These are phyloP conservation scores for Microthyrium microscopicum DNA, from an alignment of 2,329 filamentous ascomycete genomes.

Conservation along the genomic window DNA sequence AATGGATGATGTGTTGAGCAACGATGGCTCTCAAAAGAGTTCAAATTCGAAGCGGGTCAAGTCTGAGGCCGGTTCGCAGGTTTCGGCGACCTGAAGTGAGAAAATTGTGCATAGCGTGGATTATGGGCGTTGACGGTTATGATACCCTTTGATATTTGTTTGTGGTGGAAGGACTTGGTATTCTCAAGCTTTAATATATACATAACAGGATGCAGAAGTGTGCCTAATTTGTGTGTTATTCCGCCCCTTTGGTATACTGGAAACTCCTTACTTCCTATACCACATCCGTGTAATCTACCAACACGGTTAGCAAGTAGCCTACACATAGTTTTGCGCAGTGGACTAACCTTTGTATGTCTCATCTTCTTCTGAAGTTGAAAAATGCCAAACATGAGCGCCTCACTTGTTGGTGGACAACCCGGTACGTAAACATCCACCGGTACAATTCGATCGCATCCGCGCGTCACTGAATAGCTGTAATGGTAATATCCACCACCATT, in stretches of 20 bases:
- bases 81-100: too few species aligned
- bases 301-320: background rate
- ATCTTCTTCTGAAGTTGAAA: constrained; percentile 71
- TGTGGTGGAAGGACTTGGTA: too few species aligned
- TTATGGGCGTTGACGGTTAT: too few species aligned
- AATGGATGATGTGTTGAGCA: background rate
- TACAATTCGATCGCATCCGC: constrained; percentile 65
- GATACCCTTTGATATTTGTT: too few species aligned
- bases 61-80: too few species aligned
- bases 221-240: too few species aligned
- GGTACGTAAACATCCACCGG: constrained; percentile 73
- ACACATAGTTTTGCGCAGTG: too few species aligned
- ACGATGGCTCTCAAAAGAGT: background rate
- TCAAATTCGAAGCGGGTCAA: too few species aligned
- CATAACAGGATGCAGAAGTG: too few species aligned
- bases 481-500: constrained; percentile 80
- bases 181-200: too few species aligned
- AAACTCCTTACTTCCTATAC: constrained; percentile 40
- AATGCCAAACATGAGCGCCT: constrained; percentile 43
- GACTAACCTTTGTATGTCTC: constrained; percentile 31
- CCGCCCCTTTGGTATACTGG: too few species aligned
- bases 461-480: constrained; percentile 66
- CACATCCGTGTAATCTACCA: constrained; percentile 37
- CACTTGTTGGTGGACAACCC: constrained; percentile 45
- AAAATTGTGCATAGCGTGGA: too few species aligned